Conservation (phyloP, 78 protist genomes). For the Speleostelium caveatum region DNA sequence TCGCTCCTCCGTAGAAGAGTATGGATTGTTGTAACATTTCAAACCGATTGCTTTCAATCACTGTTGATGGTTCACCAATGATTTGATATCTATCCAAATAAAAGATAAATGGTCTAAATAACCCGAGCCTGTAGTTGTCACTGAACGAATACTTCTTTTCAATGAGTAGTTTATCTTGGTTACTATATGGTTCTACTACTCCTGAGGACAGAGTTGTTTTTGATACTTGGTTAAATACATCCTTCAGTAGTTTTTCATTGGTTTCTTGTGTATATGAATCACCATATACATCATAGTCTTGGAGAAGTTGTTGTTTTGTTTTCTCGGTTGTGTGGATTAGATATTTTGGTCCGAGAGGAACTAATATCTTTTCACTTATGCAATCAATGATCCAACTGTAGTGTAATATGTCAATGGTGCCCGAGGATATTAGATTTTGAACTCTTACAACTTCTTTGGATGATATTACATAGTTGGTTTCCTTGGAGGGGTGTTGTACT, state of each 20-base stretch:
- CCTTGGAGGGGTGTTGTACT: constrained; percentile 70
- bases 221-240: constrained; percentile 47
- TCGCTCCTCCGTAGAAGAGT: constrained; percentile 48
- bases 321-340: constrained; percentile 70
- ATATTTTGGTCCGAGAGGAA: constrained; percentile 82
- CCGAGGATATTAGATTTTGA: constrained; percentile 54
- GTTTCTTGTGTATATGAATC: constrained; percentile 66
- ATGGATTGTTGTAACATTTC: constrained; percentile 1
- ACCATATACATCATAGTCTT: constrained; percentile 73
- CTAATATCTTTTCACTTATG: constrained; percentile 1
- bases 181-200: neutral
- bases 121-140: constrained; percentile 43
- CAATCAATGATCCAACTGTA: constrained; percentile 70
- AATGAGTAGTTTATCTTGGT: neutral
- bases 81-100: constrained; percentile 76
- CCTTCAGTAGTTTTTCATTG: constrained; percentile 9
- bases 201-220: constrained; percentile 18
- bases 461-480: constrained; percentile 9
- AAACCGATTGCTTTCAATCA: constrained; percentile 31
- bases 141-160: constrained; percentile 47
- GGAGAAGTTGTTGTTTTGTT: constrained; percentile 20
- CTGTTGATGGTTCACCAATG: constrained; percentile 51
- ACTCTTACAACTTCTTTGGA: constrained; percentile 62
- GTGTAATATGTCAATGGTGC: constrained; percentile 51
- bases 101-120: constrained; percentile 34